phyloP scores from a whole-genome alignment of 345 rosid species.

The Linum trigynum region DNA sequence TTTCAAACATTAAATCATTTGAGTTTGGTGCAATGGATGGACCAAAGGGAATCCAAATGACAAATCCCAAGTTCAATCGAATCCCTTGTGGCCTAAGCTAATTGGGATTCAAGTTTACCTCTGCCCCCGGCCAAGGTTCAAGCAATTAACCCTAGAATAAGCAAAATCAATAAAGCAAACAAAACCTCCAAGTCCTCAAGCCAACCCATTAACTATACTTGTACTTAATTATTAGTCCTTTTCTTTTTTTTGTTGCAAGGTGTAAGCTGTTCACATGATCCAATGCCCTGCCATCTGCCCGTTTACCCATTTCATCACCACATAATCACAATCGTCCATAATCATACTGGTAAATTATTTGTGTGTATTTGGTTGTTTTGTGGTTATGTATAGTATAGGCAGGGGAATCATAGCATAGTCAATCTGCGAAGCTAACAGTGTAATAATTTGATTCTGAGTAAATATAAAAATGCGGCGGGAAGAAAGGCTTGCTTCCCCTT shows the following conservation, averaged over 20 bases:
- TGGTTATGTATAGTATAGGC: no score
- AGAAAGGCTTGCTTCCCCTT: neutral
- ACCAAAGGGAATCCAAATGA: no score
- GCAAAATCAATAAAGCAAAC: neutral
- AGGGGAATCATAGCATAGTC: no score
- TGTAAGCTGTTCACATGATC: neutral
- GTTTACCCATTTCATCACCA: neutral
- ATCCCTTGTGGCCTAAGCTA: no score
- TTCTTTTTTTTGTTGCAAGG: neutral
- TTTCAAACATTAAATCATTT: no score
- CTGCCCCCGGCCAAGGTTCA: neutral
- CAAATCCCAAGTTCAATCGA: no score
- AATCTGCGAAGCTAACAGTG: no score
- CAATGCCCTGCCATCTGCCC: neutral
- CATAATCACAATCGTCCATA: no score
- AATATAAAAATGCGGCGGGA: neutral
- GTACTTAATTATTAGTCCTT: neutral
- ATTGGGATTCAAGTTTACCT: neutral
- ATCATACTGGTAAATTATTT: no score
- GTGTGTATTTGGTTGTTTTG: no score
- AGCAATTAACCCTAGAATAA: neutral
- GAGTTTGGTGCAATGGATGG: no score
- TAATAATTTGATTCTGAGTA: neutral
- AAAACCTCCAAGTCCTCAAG: neutral
- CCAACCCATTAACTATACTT: no score